These are phyloP conservation scores for Simmondsia chinensis DNA, from an alignment of 148 eudicot species.

Conservation along the genomic window DNA sequence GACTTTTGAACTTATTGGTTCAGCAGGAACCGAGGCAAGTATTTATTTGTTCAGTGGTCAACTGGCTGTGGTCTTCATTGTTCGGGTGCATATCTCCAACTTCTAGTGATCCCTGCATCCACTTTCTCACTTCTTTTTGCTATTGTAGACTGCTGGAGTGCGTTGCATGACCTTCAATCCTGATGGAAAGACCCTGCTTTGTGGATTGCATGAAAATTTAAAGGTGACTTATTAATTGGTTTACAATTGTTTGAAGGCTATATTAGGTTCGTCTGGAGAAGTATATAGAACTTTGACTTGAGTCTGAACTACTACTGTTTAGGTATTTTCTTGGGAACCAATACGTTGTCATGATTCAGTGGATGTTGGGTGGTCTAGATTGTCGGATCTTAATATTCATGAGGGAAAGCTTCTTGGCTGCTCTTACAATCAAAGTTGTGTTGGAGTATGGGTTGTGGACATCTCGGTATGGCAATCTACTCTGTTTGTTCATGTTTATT, in stretches of 20 bases:
- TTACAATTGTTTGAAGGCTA: conserved; percentile 2
- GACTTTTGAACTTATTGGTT: conserved; percentile 96
- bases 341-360: conserved; percentile 78
- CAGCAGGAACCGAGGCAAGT: conserved; percentile 92
- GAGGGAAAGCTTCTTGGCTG: conserved; percentile 99
- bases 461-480: conserved; percentile 46
- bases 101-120: conserved; percentile 1
- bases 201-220: conserved; percentile 89
- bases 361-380: conserved; percentile 96
- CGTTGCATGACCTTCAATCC: conserved; percentile 92
- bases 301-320: conserved; percentile 4
- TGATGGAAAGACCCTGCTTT: conserved; percentile 88
- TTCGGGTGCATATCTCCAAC: conserved; percentile 1
- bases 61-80: conserved; percentile 3
- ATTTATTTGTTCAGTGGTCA: not conserved
- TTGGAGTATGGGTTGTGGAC: conserved; percentile 99
- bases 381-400: conserved; percentile 90
- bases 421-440: conserved; percentile 96
- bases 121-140: conserved; percentile 11
- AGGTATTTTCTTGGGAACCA: conserved; percentile 98
- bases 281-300: conserved; percentile 6
- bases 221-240: conserved; percentile 36
- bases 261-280: not conserved
- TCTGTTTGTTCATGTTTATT: not conserved
- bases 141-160: conserved; percentile 74